Evolutionary conservation across 306 rosid genomes (phyloP).

Genomic region (Fagus sylvatica): DNA sequence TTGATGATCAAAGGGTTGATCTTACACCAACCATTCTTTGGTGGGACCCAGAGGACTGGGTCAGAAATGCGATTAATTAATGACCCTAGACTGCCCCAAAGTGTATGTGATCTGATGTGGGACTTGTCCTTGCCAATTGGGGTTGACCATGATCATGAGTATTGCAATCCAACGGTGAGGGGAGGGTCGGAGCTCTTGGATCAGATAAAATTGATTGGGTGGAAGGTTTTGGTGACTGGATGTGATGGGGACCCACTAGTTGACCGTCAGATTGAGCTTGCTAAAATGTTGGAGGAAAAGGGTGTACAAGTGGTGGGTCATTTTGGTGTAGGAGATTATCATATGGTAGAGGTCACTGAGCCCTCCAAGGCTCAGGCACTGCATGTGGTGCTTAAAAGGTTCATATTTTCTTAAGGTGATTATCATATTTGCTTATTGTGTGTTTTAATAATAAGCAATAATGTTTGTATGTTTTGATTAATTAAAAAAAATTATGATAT

Average conservation of each 20-base stretch:
- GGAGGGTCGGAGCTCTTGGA: conserved; percentile 7
- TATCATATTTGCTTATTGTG: too few relatives aligned
- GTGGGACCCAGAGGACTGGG: conserved; percentile 39
- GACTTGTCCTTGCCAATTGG: conserved; percentile 39
- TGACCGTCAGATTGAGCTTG: conserved; percentile 46
- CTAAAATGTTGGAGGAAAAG: conserved; percentile 33
- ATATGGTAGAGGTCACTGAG: conserved; percentile 33
- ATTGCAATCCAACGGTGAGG: conserved; percentile 44
- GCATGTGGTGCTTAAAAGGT: conserved; percentile 9
- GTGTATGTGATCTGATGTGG: conserved; percentile 42
- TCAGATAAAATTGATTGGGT: conserved; percentile 21
- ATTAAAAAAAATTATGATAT: too few relatives aligned
- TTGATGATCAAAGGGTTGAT: conserved; percentile 46
- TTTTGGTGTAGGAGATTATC: conserved; percentile 43
- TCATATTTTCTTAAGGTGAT: conserved; percentile 8
- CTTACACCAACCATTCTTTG: conserved; percentile 49
- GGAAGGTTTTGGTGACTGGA: conserved; percentile 43
- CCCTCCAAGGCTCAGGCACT: conserved; percentile 31
- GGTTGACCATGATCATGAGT: conserved; percentile 48
- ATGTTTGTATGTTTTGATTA: too few relatives aligned
- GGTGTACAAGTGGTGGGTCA: conserved; percentile 36
- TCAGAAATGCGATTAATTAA: conserved; percentile 36
- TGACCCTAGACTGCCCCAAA: conserved; percentile 19
- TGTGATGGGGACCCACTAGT: conserved; percentile 54
- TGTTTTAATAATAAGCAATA: too few relatives aligned